Base-by-base conservation (phyloP, 2,329 filamentous ascomycete species). In the Neofusicoccum sp. region DNA sequence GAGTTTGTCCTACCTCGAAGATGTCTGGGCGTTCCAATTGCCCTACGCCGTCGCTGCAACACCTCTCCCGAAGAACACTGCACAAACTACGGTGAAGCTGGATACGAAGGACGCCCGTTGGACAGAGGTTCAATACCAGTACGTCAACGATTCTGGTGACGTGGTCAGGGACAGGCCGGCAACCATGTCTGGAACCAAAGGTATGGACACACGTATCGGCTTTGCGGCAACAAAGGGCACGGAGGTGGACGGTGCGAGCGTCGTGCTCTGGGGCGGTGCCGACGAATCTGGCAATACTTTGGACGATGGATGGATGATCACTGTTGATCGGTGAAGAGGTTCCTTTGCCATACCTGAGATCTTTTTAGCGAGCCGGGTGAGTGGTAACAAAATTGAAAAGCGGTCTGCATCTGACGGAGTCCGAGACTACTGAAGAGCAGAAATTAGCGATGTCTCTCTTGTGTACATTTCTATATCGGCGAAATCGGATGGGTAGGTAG, bases 11-110 rank as follows among this genome's bases (percentile, higher is more conserved):
- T 56, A 68, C 29, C 64, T 76, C 8, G 73, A 71, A 47, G 83
- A 85, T 64, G 76, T 85, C 3, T 85, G 83, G 83, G 77, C 81
- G 1, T 77, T 85, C 63, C 83, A 85, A 68, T 73, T 86, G 3
- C 78, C 80, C 3, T 76, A 82, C 0, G 78, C 80, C 34, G 75
- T 75, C 2, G 74, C 78, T 37, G 81, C 76, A 11, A 78, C 80
- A 0, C 83, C 84, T 6, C 77, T 77, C 11, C 72, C 80, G 33
- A 85, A 85, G 70, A 83, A 85, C 66, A 73, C 74, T 8, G 80
- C 83, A 33, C 75, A 82, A 3, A 70, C 77, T 14, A 76, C 74
- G 56, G 67, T 85, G 12, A 78, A 77, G 34, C 72, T 74, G 28
- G 77, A 81, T 6, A 83, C 82, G n/a, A 79, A 79, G 3, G 77